Evolutionary conservation across 345 rosid genomes (phyloP).

Genomic region (Hibiscus mutabilis): DNA sequence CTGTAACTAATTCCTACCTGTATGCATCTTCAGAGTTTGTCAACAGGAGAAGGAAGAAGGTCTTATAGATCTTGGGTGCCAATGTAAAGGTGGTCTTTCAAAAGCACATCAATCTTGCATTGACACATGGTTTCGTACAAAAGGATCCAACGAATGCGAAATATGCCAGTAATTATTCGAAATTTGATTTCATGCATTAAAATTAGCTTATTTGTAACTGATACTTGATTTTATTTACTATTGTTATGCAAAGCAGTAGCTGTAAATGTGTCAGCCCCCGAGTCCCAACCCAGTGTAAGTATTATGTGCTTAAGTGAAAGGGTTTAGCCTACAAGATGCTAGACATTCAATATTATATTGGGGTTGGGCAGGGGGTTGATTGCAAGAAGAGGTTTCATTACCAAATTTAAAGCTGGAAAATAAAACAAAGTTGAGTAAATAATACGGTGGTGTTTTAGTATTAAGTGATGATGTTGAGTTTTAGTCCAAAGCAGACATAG

Average conservation of each 20-base stretch:
- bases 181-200: neutral
- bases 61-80: constrained; percentile 80
- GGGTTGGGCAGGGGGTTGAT: neutral
- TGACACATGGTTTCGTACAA: constrained; percentile 77
- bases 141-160: constrained; percentile 82
- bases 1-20: neutral
- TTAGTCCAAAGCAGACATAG: neutral
- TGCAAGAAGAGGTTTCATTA: neutral
- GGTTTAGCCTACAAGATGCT: neutral
- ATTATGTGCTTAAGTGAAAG: constrained; percentile 11
- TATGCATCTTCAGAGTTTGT: constrained; percentile 51
- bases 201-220: neutral
- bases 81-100: constrained; percentile 77
- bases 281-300: constrained; percentile 62
- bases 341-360: neutral
- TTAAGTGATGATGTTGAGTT: neutral
- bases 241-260: constrained; percentile 56
- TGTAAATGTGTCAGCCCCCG: constrained; percentile 64
- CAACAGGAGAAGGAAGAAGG: constrained; percentile 83
- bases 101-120: constrained; percentile 77
- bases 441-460: neutral
- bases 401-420: neutral
- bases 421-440: neutral
- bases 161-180: constrained; percentile 67
- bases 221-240: constrained; percentile 2